A percentile compares a stretch with the other conserved stretches of the same genome.
Evolutionary conservation across 208 protist genomes (phyloP).

Genomic region (Leishmania arabica): DNA sequence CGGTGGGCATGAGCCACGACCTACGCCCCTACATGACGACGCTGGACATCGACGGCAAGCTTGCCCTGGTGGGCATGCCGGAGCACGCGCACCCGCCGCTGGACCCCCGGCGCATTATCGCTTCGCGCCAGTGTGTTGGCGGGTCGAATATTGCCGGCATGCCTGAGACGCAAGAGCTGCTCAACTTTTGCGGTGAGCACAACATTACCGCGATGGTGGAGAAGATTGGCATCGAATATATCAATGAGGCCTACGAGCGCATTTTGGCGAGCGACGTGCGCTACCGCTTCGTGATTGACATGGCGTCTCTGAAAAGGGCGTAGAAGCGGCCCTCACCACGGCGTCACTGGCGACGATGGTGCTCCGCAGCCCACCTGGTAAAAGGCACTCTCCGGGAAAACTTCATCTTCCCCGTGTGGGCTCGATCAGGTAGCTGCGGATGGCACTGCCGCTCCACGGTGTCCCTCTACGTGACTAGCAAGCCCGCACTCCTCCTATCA

Average conservation of each 20-base stretch:
- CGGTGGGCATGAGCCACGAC: slow-evolving; percentile 54
- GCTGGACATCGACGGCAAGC: slow-evolving; percentile 49
- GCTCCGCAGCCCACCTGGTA: not conserved
- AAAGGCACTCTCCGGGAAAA: not conserved
- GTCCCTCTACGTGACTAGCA: too few species aligned
- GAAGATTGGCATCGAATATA: slow-evolving; percentile 61
- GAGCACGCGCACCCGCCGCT: slow-evolving; percentile 47
- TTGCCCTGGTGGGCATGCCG: slow-evolving; percentile 63
- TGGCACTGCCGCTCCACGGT: not conserved
- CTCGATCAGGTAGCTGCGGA: not conserved
- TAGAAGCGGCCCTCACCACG: not conserved
- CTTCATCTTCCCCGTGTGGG: not conserved
- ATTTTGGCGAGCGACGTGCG: slow-evolving; percentile 69
- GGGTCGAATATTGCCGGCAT: slow-evolving; percentile 64
- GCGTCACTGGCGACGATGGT: too few species aligned
- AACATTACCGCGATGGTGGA: slow-evolving; percentile 68
- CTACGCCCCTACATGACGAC: slow-evolving; percentile 51
- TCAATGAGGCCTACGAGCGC: slow-evolving; percentile 76
- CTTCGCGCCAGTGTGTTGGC: slow-evolving; percentile 12
- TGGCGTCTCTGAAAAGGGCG: slow-evolving; percentile 44
- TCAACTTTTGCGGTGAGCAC: slow-evolving; percentile 82
- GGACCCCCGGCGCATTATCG: slow-evolving; percentile 20
- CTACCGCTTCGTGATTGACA: slow-evolving; percentile 84
- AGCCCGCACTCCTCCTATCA: not conserved
- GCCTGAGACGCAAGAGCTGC: slow-evolving; percentile 80